phyloP scores from a whole-genome alignment of 169 alveolate species.

The Cryptosporidium felis region DNA sequence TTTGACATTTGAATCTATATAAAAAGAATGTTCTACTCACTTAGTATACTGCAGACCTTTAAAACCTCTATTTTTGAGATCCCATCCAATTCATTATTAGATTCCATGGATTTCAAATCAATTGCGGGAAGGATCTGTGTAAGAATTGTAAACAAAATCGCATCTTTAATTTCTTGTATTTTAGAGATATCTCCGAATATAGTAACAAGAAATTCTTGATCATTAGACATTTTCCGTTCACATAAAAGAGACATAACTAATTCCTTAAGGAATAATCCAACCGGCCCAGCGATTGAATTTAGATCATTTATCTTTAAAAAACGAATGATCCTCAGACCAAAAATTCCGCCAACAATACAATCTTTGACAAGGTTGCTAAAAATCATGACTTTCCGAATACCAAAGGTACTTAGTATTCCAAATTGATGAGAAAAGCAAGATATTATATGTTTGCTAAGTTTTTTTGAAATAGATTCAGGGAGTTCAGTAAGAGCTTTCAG shows the following conservation, averaged over 20 bases:
- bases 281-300: background rate
- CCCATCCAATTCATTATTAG: background rate
- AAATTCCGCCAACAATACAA: slow-evolving; percentile 26
- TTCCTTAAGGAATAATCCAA: slow-evolving; percentile 27
- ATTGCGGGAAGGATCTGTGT: slow-evolving; percentile 42
- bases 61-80: background rate
- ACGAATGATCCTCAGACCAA: slow-evolving; percentile 28
- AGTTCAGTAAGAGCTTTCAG: slow-evolving; percentile 8
- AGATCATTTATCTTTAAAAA: background rate
- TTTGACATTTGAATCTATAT: too few species aligned
- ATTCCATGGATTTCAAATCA: background rate
- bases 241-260: background rate
- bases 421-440: slow-evolving; percentile 18
- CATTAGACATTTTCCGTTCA: background rate
- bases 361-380: slow-evolving; percentile 23
- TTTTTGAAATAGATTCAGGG: slow-evolving; percentile 40
- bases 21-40: background rate
- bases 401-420: slow-evolving; percentile 13
- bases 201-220: background rate
- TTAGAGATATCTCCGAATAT: background rate
- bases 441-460: slow-evolving; percentile 7
- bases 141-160: background rate
- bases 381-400: slow-evolving; percentile 12
- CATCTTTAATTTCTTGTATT: slow-evolving; percentile 31
- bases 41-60: background rate